Evolutionary conservation across 179 eudicot species (phyloP).

Genomic region (Drosera spatulata): DNA sequence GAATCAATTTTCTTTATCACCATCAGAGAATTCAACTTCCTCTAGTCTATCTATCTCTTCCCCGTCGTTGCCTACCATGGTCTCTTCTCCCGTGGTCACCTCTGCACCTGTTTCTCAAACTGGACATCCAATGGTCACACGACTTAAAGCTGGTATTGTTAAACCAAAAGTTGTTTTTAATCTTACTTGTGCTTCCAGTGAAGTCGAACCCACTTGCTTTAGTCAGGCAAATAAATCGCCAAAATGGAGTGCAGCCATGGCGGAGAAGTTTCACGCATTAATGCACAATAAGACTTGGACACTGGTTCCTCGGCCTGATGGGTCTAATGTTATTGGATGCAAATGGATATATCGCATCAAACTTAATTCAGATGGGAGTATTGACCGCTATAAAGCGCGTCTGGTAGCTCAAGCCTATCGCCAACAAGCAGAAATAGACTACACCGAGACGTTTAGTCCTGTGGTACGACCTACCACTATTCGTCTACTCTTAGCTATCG

Average conservation of each 20-base stretch:
- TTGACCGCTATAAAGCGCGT: constrained; percentile 1
- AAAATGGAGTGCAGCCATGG: neutral
- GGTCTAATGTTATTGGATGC: neutral
- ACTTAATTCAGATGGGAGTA: neutral
- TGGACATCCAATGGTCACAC: too few relatives aligned
- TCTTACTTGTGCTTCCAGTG: too few relatives aligned
- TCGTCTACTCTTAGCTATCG: neutral
- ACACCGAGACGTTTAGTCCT: neutral
- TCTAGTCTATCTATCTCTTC: too few relatives aligned
- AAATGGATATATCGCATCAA: constrained; percentile 4
- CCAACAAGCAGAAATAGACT: neutral
- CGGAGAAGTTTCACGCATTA: neutral
- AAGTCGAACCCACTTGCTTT: neutral
- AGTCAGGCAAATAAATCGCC: too few relatives aligned
- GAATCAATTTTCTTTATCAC: too few relatives aligned
- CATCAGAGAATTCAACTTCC: too few relatives aligned
- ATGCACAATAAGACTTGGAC: neutral
- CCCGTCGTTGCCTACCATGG: too few relatives aligned
- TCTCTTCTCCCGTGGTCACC: too few relatives aligned
- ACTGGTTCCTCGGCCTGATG: neutral
- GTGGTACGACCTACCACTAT: neutral
- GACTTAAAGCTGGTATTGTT: too few relatives aligned
- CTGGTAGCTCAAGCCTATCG: constrained; percentile 2
- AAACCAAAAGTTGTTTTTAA: too few relatives aligned
- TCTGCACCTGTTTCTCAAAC: too few relatives aligned